These are phyloP conservation scores for Pyrenochaeta sp. DNA, from an alignment of 2,329 filamentous ascomycete genomes.

Conservation along the genomic window DNA sequence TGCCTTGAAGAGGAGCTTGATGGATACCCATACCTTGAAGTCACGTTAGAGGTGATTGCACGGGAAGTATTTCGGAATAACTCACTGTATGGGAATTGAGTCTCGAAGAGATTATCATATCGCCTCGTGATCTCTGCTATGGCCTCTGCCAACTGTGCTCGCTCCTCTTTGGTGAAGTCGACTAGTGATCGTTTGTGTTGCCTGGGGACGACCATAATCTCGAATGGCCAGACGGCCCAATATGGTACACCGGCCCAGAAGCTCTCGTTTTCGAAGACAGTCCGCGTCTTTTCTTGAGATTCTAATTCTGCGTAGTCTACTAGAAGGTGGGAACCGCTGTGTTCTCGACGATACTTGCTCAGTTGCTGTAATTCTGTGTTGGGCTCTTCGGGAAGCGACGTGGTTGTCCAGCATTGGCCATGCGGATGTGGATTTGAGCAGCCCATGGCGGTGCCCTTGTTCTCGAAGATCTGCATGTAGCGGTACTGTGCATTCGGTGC, in stretches of 20 bases:
- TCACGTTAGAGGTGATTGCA: background rate
- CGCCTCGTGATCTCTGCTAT: constrained; percentile 88
- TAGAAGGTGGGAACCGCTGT: constrained; percentile 78
- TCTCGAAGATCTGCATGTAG: constrained; percentile 99
- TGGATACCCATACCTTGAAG: constrained; percentile 84
- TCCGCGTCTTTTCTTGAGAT: constrained; percentile 79
- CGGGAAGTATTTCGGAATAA: background rate
- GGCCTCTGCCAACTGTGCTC: constrained; percentile 77
- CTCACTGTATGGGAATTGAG: constrained; percentile 91
- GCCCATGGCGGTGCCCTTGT: constrained; percentile 97
- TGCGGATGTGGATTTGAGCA: constrained; percentile 99
- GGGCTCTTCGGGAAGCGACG: constrained; percentile 88
- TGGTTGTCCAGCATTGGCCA: constrained; percentile 96
- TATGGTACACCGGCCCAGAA: constrained; percentile 93
- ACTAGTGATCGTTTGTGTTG: constrained; percentile 84
- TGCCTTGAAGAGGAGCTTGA: constrained; percentile 87
- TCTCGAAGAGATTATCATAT: constrained; percentile 98
- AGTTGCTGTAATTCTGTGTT: constrained; percentile 80
- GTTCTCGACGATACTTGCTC: constrained; percentile 76
- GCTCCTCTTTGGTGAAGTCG: constrained; percentile 78
- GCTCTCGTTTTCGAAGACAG: constrained; percentile 85
- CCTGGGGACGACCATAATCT: constrained; percentile 88
- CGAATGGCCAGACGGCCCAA: constrained; percentile 98
- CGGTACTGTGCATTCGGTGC: constrained; percentile 79
- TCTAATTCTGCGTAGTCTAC: constrained; percentile 89